These are phyloP conservation scores for Hyphodiscus sp. DNA, from an alignment of 2,329 filamentous ascomycete species.

Conservation along the genomic window DNA sequence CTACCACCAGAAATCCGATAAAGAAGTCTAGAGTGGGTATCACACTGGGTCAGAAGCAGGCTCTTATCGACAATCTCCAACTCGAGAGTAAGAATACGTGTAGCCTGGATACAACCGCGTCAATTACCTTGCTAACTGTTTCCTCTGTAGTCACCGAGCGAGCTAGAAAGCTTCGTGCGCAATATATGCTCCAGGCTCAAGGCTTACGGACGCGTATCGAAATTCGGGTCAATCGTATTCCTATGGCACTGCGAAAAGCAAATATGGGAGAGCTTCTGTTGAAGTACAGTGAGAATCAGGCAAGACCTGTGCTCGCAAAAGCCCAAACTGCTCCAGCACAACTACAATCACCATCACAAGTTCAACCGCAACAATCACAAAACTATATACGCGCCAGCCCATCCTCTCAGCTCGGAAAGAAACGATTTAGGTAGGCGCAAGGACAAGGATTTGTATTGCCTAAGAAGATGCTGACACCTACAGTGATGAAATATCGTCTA, in stretches of 20 bases:
- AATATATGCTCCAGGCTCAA: constrained; percentile 83
- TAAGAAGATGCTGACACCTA: constrained; percentile 16
- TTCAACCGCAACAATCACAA: constrained; percentile 20
- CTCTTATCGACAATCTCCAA: constrained; percentile 81
- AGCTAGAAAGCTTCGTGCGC: constrained; percentile 78
- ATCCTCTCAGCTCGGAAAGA: constrained; percentile 32
- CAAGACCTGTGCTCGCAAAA: constrained; percentile 5
- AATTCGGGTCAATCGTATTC: constrained; percentile 89
- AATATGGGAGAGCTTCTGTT: constrained; percentile 70
- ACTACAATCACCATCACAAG: constrained; percentile 20
- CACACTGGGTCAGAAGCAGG: constrained; percentile 70
- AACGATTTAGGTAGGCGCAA: constrained; percentile 45
- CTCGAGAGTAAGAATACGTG: constrained; percentile 62
- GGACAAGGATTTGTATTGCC: constrained; percentile 12
- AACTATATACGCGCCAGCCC: constrained; percentile 20
- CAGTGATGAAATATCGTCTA: constrained; percentile 57
- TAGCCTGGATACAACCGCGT: constrained; percentile 6
- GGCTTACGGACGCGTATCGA: constrained; percentile 81
- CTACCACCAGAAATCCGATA: constrained; percentile 50
- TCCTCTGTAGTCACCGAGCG: constrained; percentile 67
- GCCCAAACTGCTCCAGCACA: constrained; percentile 11
- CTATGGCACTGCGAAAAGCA: constrained; percentile 66
- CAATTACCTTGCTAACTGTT: constrained; percentile 10
- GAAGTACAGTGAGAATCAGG: constrained; percentile 21
- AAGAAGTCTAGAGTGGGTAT: constrained; percentile 57